Evolutionary conservation across 139 green algal species (phyloP).

Genomic region (Axilococcus clingmanii): DNA sequence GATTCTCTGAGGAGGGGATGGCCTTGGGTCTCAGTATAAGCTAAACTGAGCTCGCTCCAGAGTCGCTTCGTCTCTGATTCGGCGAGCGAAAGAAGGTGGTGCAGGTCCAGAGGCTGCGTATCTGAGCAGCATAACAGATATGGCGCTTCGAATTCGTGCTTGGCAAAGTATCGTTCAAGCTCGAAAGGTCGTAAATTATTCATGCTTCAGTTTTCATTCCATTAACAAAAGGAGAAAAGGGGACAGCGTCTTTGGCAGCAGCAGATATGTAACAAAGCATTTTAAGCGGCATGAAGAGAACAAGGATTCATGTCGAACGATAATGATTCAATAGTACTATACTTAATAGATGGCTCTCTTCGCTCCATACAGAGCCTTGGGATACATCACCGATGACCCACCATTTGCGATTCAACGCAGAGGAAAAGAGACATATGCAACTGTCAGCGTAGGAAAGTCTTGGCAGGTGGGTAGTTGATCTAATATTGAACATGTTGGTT

Average conservation of each 20-base stretch:
- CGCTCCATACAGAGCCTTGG: conserved; percentile 54
- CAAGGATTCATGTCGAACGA: too few relatives aligned
- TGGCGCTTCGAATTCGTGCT: conserved; percentile 43
- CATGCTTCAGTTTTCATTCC: too few relatives aligned
- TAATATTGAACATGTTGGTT: neutral
- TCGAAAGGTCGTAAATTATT: conserved; percentile 19
- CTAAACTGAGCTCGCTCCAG: conserved; percentile 39
- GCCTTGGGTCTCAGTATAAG: conserved; percentile 52
- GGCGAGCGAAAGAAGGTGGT: conserved; percentile 36
- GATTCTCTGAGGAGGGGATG: conserved; percentile 39
- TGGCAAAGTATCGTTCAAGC: conserved; percentile 54
- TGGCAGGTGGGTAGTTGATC: conserved; percentile 70
- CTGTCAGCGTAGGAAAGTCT: conserved; percentile 77
- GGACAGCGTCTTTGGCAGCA: too few relatives aligned
- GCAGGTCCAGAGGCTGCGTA: conserved; percentile 44
- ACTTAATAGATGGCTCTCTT: conserved; percentile 6
- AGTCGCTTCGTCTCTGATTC: conserved; percentile 14
- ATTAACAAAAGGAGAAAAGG: neutral
- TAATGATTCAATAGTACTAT: neutral
- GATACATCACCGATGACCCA: conserved; percentile 79
- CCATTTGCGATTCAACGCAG: conserved; percentile 71
- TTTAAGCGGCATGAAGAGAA: too few relatives aligned
- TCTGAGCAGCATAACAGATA: conserved; percentile 56
- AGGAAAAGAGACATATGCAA: conserved; percentile 73
- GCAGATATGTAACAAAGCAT: too few relatives aligned